Base-by-base conservation (phyloP, 768 basidiomycete genomes). In the Hortiboletus campestris region DNA sequence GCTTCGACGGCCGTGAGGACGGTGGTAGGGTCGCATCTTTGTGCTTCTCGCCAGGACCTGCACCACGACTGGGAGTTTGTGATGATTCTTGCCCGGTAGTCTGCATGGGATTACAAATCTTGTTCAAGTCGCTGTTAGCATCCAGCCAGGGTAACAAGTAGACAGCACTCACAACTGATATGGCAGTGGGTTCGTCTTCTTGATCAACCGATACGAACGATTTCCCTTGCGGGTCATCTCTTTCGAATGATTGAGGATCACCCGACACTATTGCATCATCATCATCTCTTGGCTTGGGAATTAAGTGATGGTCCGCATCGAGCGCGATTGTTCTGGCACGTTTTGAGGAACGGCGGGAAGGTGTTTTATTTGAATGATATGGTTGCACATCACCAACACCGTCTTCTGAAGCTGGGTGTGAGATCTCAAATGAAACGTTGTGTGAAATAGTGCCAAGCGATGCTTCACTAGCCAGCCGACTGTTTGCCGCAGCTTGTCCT, bases 1-100 rank as follows among this genome's bases (percentile, higher is more conserved):
- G 61, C 39, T 72, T 68, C 28, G 64, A 63, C 13, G 62, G 44
- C 34, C 68, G 60, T 19, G 59, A 47, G 20, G 56, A 49, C 11
- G 36, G 39, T 16, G 49, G 38, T 7, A 36, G 41, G 22, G 50
- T 28, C 13, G 53, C 31, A 28, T 47, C 36, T 50, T 59, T 61
- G 38, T 64, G 61, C 32, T 66, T 65, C 51, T 61, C 51, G 35
- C 55, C 41, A 52, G 39, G 16, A 16, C 31, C 49, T 16, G 12
- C 29, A n/a, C 44, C 28, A 39, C 6, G 41, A 41, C 20, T 34
- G 19, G 39, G 29, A 49, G 32, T 51, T 16, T 29, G n/a, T 2
- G 47, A 53, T 11, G 45, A 28, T 31, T 39, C 53, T 28, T 46
- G 25, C 28, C 29, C 25, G 2, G 16, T 4, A 12, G 9, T 46